Evolutionary conservation across 2,329 filamentous ascomycete species (phyloP).

Genomic region (Aspergillus puulaauensis): DNA sequence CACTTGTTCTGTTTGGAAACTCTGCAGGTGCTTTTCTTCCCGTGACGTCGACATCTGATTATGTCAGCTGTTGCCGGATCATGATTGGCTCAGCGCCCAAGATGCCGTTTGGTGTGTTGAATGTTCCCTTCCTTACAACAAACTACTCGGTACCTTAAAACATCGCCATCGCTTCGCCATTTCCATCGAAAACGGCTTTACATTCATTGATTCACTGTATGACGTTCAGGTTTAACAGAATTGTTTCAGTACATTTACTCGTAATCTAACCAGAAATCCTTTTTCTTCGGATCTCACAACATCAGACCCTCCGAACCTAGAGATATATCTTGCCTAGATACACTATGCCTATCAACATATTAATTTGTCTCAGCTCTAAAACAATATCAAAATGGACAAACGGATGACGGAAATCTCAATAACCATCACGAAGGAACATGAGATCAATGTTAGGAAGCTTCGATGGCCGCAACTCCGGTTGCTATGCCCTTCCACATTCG

Average conservation of each 20-base stretch:
- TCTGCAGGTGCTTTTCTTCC: constrained; percentile 1
- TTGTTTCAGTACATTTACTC: background rate
- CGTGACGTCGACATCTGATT: constrained; percentile 9
- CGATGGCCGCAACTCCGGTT: background rate
- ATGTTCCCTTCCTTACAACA: background rate
- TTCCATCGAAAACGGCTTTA: background rate
- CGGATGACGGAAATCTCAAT: no score
- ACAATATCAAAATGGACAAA: no score
- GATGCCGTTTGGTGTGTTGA: background rate
- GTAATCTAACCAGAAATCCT: background rate
- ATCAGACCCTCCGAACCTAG: no score
- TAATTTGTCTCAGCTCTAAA: no score
- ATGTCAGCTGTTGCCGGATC: background rate
- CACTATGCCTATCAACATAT: no score
- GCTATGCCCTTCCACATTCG: background rate
- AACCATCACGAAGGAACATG: background rate
- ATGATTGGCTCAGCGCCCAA: background rate
- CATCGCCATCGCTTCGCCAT: background rate
- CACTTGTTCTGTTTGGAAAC: background rate
- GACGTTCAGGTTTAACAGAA: no score
- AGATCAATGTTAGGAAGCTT: background rate
- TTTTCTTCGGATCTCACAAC: background rate
- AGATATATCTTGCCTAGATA: no score
- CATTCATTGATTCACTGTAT: background rate
- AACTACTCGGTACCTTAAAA: background rate